These are phyloP conservation scores for Corylus heterophylla DNA, from an alignment of 306 rosid genomes.

Conservation along the genomic window DNA sequence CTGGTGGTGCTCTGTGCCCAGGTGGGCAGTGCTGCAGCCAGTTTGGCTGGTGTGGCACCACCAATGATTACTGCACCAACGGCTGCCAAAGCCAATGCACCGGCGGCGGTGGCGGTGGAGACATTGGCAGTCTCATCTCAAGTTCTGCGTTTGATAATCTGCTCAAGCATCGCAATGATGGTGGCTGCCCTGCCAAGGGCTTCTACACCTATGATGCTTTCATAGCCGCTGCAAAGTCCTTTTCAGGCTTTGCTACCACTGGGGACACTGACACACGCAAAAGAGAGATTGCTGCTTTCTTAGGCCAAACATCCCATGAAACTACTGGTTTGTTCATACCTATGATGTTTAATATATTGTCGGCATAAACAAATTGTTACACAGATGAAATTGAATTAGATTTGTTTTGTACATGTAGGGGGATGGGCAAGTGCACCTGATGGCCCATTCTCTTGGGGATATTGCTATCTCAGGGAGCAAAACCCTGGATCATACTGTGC, in stretches of 20 bases:
- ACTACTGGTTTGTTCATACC: conserved; percentile 37
- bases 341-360: no score
- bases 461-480: conserved; percentile 49
- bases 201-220: conserved; percentile 60
- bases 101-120: conserved; percentile 16
- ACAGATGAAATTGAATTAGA: no score
- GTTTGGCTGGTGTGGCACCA: conserved; percentile 45
- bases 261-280: conserved; percentile 48
- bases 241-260: conserved; percentile 48
- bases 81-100: conserved; percentile 57
- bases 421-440: conserved; percentile 68
- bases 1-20: conserved; percentile 45
- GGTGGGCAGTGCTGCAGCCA: conserved; percentile 50
- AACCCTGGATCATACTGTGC: conserved; percentile 33
- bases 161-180: conserved; percentile 58
- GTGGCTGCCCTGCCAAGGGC: conserved; percentile 30
- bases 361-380: not conserved
- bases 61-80: conserved; percentile 18
- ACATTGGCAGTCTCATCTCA: conserved; percentile 27
- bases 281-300: conserved; percentile 72
- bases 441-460: conserved; percentile 69
- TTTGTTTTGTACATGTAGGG: conserved; percentile 24
- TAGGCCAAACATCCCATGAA: conserved; percentile 77
- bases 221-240: conserved; percentile 48
- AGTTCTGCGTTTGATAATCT: conserved; percentile 34